phyloP scores from a whole-genome alignment of 768 basidiomycete species.

The Phlebiopsis flavidoalba region DNA sequence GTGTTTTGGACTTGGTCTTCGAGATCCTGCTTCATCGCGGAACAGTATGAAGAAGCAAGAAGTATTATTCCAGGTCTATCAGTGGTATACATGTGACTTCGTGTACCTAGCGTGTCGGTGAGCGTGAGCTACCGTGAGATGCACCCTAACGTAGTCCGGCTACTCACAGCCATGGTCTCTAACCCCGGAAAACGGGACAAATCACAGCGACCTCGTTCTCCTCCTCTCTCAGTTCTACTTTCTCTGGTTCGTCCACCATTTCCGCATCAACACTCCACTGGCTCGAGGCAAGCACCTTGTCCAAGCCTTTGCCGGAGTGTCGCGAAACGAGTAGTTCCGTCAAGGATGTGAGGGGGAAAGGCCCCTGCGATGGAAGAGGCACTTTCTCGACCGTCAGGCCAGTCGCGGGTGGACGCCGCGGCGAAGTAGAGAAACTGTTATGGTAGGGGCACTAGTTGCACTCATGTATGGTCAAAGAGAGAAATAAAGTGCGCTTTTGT shows the following conservation, averaged over 20 bases:
- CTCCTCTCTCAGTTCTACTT: slow-evolving; percentile 51
- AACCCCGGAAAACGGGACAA: slow-evolving; percentile 80
- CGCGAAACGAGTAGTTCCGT: slow-evolving; percentile 45
- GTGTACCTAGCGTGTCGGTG: neutral
- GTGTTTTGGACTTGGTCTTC: neutral
- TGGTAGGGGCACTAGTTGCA: slow-evolving; percentile 11
- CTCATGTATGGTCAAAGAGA: slow-evolving; percentile 11
- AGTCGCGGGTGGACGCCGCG: slow-evolving; percentile 67
- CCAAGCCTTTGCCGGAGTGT: slow-evolving; percentile 47
- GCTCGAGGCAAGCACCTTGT: slow-evolving; percentile 50
- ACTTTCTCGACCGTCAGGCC: slow-evolving; percentile 51
- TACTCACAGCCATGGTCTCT: slow-evolving; percentile 2
- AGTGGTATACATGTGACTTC: neutral
- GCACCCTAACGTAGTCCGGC: neutral
- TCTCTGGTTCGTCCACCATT: slow-evolving; percentile 63
- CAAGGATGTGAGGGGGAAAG: slow-evolving; percentile 48
- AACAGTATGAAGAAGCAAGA: neutral
- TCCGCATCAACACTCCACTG: slow-evolving; percentile 80
- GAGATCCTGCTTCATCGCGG: neutral
- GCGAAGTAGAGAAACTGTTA: slow-evolving; percentile 52
- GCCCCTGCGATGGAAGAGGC: slow-evolving; percentile 33
- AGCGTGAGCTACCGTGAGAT: neutral
- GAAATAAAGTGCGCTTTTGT: neutral
- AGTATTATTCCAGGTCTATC: neutral
- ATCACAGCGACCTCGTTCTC: slow-evolving; percentile 81